Evolutionary conservation across 2,329 filamentous ascomycete species (phyloP).

Genomic region (Aspergillus piperis): DNA sequence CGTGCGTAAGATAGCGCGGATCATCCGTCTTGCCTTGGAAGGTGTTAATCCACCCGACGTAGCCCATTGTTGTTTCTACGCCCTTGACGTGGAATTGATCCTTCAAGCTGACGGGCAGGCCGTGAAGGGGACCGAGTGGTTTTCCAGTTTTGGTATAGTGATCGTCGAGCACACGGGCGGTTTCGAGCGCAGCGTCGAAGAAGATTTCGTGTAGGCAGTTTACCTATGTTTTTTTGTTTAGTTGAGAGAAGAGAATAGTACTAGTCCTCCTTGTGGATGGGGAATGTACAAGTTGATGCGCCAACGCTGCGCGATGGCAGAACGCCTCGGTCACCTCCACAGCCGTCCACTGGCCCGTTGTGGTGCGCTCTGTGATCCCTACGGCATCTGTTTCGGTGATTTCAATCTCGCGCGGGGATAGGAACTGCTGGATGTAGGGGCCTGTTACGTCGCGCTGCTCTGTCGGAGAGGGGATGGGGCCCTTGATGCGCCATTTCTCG

Average conservation of each 20-base stretch:
- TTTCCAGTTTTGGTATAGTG: conserved; percentile 46
- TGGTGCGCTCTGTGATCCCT: conserved; percentile 57
- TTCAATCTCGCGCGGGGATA: conserved; percentile 56
- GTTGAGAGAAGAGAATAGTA: no score
- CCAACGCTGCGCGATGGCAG: conserved; percentile 58
- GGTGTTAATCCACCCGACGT: conserved; percentile 65
- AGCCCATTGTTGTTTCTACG: conserved; percentile 62
- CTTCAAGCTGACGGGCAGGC: conserved; percentile 59
- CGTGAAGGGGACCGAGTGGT: conserved; percentile 62
- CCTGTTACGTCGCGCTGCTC: conserved; percentile 61
- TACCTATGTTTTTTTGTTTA: conserved; percentile 26
- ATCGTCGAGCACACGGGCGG: conserved; percentile 52
- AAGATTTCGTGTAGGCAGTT: conserved; percentile 57
- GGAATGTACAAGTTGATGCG: conserved; percentile 57
- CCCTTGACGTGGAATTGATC: conserved; percentile 53
- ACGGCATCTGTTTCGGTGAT: conserved; percentile 64
- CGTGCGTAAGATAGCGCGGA: conserved; percentile 51
- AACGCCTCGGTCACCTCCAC: conserved; percentile 59
- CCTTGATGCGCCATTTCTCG: conserved; percentile 55
- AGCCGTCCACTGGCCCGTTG: conserved; percentile 57
- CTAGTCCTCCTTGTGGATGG: background rate
- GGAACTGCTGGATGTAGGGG: conserved; percentile 57
- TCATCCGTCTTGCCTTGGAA: conserved; percentile 58
- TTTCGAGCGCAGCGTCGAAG: conserved; percentile 54
- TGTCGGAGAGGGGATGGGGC: conserved; percentile 49